Evolutionary conservation across 805 yeast genomes (phyloP).

Genomic region (Saccharomycopsis schoenii): DNA sequence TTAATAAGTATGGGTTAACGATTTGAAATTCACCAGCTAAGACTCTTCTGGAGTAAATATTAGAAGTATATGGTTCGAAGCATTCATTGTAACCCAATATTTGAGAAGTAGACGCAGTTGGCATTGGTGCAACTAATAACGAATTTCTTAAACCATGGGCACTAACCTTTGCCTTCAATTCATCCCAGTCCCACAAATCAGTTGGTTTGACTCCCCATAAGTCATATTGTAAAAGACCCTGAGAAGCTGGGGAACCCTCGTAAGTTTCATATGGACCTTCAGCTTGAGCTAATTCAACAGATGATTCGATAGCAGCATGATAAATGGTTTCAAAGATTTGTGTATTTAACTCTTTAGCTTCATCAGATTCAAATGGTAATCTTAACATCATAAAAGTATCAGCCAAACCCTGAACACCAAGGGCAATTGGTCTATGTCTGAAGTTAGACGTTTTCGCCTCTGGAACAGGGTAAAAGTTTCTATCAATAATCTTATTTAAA

Average conservation of each 20-base stretch:
- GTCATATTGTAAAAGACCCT: slow-evolving; percentile 79
- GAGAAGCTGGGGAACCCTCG: slow-evolving; percentile 82
- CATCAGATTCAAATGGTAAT: slow-evolving; percentile 75
- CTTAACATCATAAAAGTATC: slow-evolving; percentile 75
- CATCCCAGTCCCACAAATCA: slow-evolving; percentile 82
- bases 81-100: slow-evolving; percentile 91
- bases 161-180: slow-evolving; percentile 47
- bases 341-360: slow-evolving; percentile 64
- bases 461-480: slow-evolving; percentile 73
- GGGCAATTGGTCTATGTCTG: slow-evolving; percentile 87
- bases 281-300: slow-evolving; percentile 64
- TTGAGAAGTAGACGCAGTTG: slow-evolving; percentile 96
- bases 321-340: slow-evolving; percentile 93
- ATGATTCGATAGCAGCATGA: slow-evolving; percentile 85
- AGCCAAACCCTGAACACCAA: slow-evolving; percentile 97
- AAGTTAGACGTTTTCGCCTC: slow-evolving; percentile 68
- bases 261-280: slow-evolving; percentile 66
- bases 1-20: slow-evolving; percentile 76
- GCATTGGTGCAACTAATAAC: slow-evolving; percentile 88
- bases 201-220: slow-evolving; percentile 76
- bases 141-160: slow-evolving; percentile 78
- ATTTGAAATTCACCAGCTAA: slow-evolving; percentile 90
- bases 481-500: slow-evolving; percentile 75
- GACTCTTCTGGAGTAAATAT: slow-evolving; percentile 83
- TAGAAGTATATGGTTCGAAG: slow-evolving; percentile 92